Conservation (phyloP, 768 basidiomycete genomes). For the Pleurotus giganteus region DNA sequence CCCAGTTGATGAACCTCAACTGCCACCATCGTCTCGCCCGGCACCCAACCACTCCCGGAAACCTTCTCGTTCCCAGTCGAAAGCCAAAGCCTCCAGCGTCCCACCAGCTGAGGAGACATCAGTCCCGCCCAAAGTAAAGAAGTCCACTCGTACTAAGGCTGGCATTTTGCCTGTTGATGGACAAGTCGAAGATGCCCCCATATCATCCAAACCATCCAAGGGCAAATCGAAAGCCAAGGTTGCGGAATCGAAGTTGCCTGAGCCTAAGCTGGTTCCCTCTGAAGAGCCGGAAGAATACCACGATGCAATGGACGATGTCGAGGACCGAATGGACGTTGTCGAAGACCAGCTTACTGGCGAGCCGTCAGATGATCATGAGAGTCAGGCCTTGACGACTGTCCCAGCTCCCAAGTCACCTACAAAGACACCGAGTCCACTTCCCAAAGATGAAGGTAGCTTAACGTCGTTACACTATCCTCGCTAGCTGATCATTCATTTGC, state of each 20-base stretch:
- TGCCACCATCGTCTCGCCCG: constrained; percentile 12
- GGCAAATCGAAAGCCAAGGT: constrained; percentile 6
- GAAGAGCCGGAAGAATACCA: not conserved
- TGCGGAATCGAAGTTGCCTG: not conserved
- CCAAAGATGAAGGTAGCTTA: not conserved
- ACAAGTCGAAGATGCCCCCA: constrained; percentile 7
- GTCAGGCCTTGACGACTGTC: too few species aligned
- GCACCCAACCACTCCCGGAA: constrained; percentile 14
- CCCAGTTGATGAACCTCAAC: constrained; percentile 7
- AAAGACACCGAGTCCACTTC: not conserved
- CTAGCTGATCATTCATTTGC: too few species aligned
- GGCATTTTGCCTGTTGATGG: constrained; percentile 12
- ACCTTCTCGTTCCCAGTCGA: constrained; percentile 22
- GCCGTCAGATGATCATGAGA: too few species aligned
- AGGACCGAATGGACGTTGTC: not conserved
- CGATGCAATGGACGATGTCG: not conserved
- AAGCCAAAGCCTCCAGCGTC: not conserved
- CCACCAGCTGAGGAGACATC: too few species aligned
- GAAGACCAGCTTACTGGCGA: not conserved
- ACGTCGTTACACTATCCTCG: not conserved
- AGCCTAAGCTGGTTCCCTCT: not conserved
- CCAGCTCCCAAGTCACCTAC: too few species aligned
- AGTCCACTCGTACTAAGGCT: constrained; percentile 12
- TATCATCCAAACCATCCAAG: not conserved
- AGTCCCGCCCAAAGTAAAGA: constrained; percentile 16